Evolutionary conservation across 768 basidiomycete genomes (phyloP), one percentile per base, ranked within the genome.

Genomic region (Lactifluus rugatus): DNA sequence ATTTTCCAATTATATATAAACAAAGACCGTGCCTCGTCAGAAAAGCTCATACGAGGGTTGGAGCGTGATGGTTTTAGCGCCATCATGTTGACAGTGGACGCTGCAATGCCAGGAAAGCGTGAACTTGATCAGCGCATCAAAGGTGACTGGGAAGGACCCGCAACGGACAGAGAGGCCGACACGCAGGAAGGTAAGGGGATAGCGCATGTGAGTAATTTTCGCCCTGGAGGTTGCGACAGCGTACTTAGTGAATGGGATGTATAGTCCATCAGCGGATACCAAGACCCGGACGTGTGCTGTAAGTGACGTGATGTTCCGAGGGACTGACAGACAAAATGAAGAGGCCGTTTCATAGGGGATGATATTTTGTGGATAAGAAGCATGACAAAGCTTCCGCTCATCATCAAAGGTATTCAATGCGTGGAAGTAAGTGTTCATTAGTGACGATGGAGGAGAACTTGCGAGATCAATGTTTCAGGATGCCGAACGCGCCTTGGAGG

Each of bases 31-130:
- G 53, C 58, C 9, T 72, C 68, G 55, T 71, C 75, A 1, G 75
- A 74, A 60, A 66, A 62, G 5, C 67, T 77, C 5, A 52, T 80
- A 9, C 60, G 66, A 39, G 65, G 70, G 17, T 71, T 79, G 26
- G 70, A 72, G 48, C 59, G 67, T 16, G 64, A 70, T 2, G 74
- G 76, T 0, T 77, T 72, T 64, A 75, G 74, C 47, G 78, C 73
- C 1, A 70, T 80, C 58, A 75, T 78, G 63, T 70, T 80, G 41
- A 80, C 78, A 0, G 78, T 80, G 16, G 78, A 80, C 58, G 72
- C 75, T 0, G 71, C 77, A 0, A 72, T 74, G 32, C 66, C 71
- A 9, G 75, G 75, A 3, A 78, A 77, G 60, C 71, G 77, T 4
- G 73, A 74, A 58, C 63, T 66, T 9, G 72, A 73, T 64, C 65